Base-by-base conservation (phyloP, 2,329 filamentous ascomycete genomes). In the Coleophoma eucalyptorum region DNA sequence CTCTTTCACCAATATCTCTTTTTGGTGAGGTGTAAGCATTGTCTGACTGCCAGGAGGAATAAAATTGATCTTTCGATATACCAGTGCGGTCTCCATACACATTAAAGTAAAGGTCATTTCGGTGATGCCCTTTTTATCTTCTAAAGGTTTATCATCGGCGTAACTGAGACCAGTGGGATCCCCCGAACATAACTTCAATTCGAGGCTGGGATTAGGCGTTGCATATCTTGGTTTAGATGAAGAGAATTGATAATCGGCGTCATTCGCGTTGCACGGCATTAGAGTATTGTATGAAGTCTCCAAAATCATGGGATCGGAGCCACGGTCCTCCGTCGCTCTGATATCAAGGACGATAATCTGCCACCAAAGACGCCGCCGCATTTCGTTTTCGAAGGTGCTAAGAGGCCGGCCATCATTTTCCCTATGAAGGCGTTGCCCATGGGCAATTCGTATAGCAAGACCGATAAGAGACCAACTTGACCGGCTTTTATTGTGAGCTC, bases 341-440 rank as follows among this genome's bases (percentile, higher is more conserved):
- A 70, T 63, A 60, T 79, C 76, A 52, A 78, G 58, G 20, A 75
- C 60, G 48, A 65, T 66, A 20, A 79, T 69, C 55, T 76, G 71
- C 69, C 73, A 77, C 76, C 76, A 79, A 19, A 78, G 55, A 16
- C 76, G 69, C 43, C 76, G 70, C 16, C 76, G 71, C 67, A 78
- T 73, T 54, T 79, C 75, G 0, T 72, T 74, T 49, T 79, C 74
- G 54, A 76, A 77, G 1, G 73, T 73, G 10, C 67, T 45, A 78
- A 61, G 1, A 67, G 67, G 53, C 78, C 77, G 35, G 70, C 66
- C 11, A 69, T 71, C 5, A 10, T 75, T 76, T 58, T 80, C 77
- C 6, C 76, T 72, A 53, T 77, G 76, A 15, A 79, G 54, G n/a
- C 76, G 75, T 49, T 80, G 62, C 26, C 60, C 58, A 31, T 65